Percentiles rank a stretch among this genome's conserved stretches.
Evolutionary conservation across 1,284 basidiomycete genomes (phyloP).

Genomic region (Tilletia walkeri): DNA sequence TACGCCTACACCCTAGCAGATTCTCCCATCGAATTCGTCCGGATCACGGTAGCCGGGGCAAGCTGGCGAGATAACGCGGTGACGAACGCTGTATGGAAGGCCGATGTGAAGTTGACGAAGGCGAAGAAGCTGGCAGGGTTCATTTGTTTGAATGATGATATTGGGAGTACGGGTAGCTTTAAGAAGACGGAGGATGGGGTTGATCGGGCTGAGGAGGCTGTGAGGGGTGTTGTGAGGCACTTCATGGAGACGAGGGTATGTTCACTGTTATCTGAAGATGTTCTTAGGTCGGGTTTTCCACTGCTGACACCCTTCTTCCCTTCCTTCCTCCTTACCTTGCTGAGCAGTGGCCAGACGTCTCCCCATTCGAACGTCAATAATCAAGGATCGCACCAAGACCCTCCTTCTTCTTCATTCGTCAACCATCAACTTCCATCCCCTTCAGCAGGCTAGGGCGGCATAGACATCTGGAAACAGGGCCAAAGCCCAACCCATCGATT

Average conservation of each 20-base stretch:
- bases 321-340: neutral
- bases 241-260: neutral
- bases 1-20: constrained; percentile 36
- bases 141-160: constrained; percentile 35
- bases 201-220: neutral
- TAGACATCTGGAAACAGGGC: too few species aligned
- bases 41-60: constrained; percentile 3
- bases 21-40: constrained; percentile 27
- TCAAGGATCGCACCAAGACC: neutral
- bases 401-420: too few species aligned
- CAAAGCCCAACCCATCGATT: too few species aligned
- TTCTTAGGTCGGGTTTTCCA: neutral
- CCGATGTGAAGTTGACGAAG: constrained; percentile 19
- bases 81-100: constrained; percentile 16
- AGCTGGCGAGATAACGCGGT: neutral
- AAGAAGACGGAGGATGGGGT: neutral
- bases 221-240: neutral
- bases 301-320: neutral
- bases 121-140: constrained; percentile 10
- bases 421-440: too few species aligned
- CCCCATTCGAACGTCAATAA: neutral
- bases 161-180: constrained; percentile 1
- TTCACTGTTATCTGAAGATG: neutral
- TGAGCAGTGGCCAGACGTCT: neutral
- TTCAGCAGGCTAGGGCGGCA: too few species aligned